These are phyloP conservation scores for Kuraishia ogatae DNA, from an alignment of 805 yeast genomes.

Conservation along the genomic window DNA sequence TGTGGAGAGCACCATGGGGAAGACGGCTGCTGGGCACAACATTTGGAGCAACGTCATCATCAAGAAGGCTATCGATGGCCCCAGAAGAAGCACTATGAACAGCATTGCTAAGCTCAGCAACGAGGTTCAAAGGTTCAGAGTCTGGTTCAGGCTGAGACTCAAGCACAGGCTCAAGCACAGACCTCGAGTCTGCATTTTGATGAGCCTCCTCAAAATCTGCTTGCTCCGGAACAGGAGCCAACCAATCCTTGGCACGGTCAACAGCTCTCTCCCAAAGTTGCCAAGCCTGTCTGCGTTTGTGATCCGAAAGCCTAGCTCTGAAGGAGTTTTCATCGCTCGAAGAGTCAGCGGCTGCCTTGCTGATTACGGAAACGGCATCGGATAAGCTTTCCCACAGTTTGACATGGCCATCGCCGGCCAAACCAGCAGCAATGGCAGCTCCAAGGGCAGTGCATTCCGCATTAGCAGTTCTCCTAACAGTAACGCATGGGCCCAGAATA, in stretches of 20 bases:
- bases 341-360: conserved; percentile 2
- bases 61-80: background rate
- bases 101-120: background rate
- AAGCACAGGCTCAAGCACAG: background rate
- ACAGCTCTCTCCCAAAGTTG: conserved; percentile 81
- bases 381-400: conserved; percentile 70
- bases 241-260: conserved; percentile 77
- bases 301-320: conserved; percentile 35
- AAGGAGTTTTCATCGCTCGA: conserved; percentile 8
- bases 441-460: conserved; percentile 94
- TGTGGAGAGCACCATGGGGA: background rate
- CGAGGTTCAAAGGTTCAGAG: background rate
- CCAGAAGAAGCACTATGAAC: background rate
- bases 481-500: conserved; percentile 79
- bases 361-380: conserved; percentile 39
- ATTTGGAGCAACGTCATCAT: background rate
- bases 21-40: background rate
- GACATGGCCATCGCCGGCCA: conserved; percentile 33
- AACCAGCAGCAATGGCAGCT: conserved; percentile 93
- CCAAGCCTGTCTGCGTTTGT: conserved; percentile 56
- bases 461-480: conserved; percentile 71
- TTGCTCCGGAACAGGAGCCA: conserved; percentile 14
- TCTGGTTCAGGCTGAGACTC: background rate
- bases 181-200: too few relatives aligned
- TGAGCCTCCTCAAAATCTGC: background rate